Conservation (phyloP, 495 filamentous ascomycete genomes). For the Amorphotheca resinae region DNA sequence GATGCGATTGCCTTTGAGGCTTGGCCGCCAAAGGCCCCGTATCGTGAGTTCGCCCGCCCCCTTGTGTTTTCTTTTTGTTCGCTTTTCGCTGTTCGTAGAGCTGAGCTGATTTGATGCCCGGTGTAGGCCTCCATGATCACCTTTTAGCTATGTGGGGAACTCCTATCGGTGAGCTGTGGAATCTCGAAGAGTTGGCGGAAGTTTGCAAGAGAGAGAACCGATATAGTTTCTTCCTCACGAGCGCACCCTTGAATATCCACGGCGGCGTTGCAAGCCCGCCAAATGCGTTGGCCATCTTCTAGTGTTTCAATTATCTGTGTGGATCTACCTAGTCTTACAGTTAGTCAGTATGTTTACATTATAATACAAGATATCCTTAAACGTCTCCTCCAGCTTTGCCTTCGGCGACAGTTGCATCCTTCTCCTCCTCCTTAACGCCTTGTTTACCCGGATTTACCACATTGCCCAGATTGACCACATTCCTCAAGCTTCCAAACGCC, state of each 20-base stretch:
- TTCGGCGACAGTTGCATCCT: too few species aligned
- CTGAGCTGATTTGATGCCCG: conserved; percentile 10
- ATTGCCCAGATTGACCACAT: conserved; percentile 31
- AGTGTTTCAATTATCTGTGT: too few species aligned
- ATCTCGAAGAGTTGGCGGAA: conserved; percentile 36
- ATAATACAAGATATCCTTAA: too few species aligned
- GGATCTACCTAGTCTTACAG: too few species aligned
- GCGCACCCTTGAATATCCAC: conserved; percentile 15
- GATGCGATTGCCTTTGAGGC: conserved; percentile 38
- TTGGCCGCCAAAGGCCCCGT: conserved; percentile 21
- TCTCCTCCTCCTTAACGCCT: too few species aligned
- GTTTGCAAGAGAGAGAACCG: conserved; percentile 11
- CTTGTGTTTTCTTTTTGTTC: not conserved
- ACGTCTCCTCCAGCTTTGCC: too few species aligned
- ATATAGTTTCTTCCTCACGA: conserved; percentile 19
- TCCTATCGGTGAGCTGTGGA: conserved; percentile 47
- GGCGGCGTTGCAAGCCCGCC: conserved; percentile 17
- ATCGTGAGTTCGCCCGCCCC: conserved; percentile 1
- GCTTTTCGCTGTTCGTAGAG: too few species aligned
- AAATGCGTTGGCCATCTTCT: conserved; percentile 18
- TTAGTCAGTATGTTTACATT: too few species aligned
- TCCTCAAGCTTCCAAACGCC: conserved; percentile 74
- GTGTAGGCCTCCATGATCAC: conserved; percentile 32
- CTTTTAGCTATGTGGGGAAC: conserved; percentile 41
- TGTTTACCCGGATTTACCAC: too few species aligned